Evolutionary conservation across 129 eudicot genomes (phyloP).

Genomic region (Pulicaria dysenterica): DNA sequence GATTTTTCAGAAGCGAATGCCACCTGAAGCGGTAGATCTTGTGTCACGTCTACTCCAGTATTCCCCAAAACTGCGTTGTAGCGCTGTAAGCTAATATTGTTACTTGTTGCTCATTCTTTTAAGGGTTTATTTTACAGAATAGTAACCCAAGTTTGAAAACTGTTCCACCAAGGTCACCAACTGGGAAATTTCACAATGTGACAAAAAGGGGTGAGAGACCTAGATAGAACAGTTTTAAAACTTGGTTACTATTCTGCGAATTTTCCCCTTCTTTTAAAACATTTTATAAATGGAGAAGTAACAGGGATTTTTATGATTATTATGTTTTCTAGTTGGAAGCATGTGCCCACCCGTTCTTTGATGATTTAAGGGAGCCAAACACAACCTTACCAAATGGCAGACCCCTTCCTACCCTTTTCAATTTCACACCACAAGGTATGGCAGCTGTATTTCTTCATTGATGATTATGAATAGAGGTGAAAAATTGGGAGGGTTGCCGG

Average conservation of each 20-base stretch:
- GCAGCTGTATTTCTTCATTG: background rate
- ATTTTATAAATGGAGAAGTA: background rate
- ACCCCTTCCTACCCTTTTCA: slow-evolving; percentile 80
- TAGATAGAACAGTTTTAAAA: too few species aligned
- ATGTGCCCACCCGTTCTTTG: slow-evolving; percentile 94
- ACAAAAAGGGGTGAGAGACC: too few species aligned
- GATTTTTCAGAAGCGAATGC: slow-evolving; percentile 91
- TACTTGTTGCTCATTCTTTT: background rate
- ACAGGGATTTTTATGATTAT: slow-evolving; percentile 5
- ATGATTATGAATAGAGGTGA: background rate
- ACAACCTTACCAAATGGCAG: slow-evolving; percentile 74
- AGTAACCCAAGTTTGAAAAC: too few species aligned
- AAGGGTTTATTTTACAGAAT: background rate
- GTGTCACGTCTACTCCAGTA: slow-evolving; percentile 91
- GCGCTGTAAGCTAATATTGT: slow-evolving; percentile 65
- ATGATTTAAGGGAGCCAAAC: slow-evolving; percentile 71
- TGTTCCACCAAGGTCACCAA: too few species aligned
- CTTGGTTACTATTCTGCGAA: too few species aligned
- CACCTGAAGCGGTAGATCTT: slow-evolving; percentile 91
- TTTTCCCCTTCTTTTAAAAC: too few species aligned
- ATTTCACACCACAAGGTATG: slow-evolving; percentile 85
- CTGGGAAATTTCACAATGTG: too few species aligned
- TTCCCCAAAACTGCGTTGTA: slow-evolving; percentile 79
- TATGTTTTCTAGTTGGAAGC: slow-evolving; percentile 75
- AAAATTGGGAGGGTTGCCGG: background rate